Conservation (phyloP, 306 rosid genomes). For the Pyrus betulifolia region DNA sequence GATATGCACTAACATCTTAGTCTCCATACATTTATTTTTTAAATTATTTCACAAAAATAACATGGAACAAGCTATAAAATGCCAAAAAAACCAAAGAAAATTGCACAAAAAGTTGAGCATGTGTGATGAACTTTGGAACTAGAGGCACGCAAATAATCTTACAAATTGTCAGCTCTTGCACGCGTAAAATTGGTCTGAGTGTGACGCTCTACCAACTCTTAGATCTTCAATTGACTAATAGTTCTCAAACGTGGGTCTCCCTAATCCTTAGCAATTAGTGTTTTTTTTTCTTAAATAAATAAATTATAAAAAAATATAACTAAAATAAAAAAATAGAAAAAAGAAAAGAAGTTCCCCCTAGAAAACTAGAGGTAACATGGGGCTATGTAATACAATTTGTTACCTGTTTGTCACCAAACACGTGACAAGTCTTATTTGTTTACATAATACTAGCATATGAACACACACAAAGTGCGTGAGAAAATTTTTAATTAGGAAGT, state of each 20-base stretch:
- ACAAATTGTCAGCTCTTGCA: conserved; percentile 2
- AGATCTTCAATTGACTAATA: background rate
- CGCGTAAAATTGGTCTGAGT: background rate
- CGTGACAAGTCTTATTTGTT: conserved; percentile 4
- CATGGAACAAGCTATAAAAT: background rate
- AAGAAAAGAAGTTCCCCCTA: background rate
- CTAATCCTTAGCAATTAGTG: background rate
- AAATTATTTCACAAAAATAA: background rate
- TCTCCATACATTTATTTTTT: too few species aligned
- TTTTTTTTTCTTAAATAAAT: too few species aligned
- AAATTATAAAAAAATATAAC: too few species aligned
- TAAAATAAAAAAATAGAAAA: background rate
- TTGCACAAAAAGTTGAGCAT: background rate
- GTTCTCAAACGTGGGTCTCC: conserved; percentile 7
- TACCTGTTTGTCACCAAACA: conserved; percentile 27
- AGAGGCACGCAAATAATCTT: background rate
- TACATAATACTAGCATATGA: background rate
- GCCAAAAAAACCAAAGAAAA: background rate
- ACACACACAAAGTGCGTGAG: too few species aligned
- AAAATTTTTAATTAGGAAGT: too few species aligned
- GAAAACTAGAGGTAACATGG: background rate
- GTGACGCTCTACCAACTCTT: conserved; percentile 6
- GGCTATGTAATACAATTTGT: background rate
- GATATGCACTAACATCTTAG: too few species aligned
- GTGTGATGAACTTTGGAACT: background rate